Evolutionary conservation across 2,329 filamentous ascomycete species (phyloP), one percentile per base, ranked within the genome.

Genomic region (Didymella exigua): DNA sequence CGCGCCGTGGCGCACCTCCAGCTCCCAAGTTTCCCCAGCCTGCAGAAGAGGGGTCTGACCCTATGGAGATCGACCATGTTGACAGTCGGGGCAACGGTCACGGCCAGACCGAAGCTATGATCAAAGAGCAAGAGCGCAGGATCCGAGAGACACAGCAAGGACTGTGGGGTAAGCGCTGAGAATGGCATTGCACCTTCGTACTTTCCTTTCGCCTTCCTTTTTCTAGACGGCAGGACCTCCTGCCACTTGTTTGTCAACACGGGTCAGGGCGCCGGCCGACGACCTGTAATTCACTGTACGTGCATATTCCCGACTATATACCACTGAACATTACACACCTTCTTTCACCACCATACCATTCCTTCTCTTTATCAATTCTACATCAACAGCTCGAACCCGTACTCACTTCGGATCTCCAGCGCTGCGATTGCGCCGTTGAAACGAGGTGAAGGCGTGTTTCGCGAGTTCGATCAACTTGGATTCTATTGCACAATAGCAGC

Each of bases 21-120:
- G 54, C 66, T 21, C 52, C 52, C 5, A 71, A 71, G 26, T 70
- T 74, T 16, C 71, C 71, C 27, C 70, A 74, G 49, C 71, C 72
- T 10, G 69, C 64, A 13, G 71, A 72, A 18, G 69, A 70, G 21
- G 54, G 54, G 5, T 56, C 54, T 24, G 70, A 74, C 54, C 65
- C 68, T 54, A 82, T 82, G 78, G 82, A 82, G 60, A 67, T 68
- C 43, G 65, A 57, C 24, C 49, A 52, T 31, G 81, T 85, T 62
- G 84, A 87, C 64, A 82, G 81, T 56, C 75, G 84, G 40, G 81
- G 84, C 0, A 81, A 87, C 65, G 84, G 81, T 1, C 78, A 82
- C 24, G 85, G 85, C 1, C 85, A 87, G 74, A 86, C 83, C 5
- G 82, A 85, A 61, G 81, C 82, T 63, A 84, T 86, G 78, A 87